Evolutionary conservation across 805 yeast genomes (phyloP).

Genomic region (Suhomyces canberraensis): DNA sequence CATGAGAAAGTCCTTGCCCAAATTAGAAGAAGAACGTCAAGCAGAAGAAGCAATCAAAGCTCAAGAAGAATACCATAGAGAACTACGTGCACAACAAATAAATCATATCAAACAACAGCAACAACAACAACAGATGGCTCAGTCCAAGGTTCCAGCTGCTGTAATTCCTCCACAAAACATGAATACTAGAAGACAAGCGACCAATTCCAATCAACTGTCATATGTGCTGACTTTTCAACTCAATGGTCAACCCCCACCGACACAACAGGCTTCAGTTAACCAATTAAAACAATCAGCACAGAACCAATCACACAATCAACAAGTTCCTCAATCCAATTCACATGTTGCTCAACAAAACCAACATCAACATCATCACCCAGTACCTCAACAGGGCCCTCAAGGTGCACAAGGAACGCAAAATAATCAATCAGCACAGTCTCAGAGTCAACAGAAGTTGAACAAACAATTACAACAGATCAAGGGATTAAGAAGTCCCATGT

Average conservation of each 20-base stretch:
- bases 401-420: slow-evolving; percentile 9
- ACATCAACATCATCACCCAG: slow-evolving; percentile 16
- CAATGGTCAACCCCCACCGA: neutral
- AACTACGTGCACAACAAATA: slow-evolving; percentile 4
- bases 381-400: slow-evolving; percentile 16
- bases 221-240: slow-evolving; percentile 3
- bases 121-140: neutral
- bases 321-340: neutral
- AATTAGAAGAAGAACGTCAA: slow-evolving; percentile 1
- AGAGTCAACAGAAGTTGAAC: slow-evolving; percentile 2
- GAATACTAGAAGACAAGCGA: slow-evolving; percentile 17
- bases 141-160: slow-evolving; percentile 19
- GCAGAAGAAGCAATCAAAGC: slow-evolving; percentile 3
- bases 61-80: slow-evolving; percentile 6
- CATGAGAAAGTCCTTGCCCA: slow-evolving; percentile 2
- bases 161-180: slow-evolving; percentile 24
- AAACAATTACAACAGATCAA: slow-evolving; percentile 63
- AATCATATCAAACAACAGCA: slow-evolving; percentile 1
- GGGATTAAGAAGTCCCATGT: slow-evolving; percentile 81
- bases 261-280: neutral
- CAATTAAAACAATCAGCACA: neutral
- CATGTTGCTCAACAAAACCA: slow-evolving; percentile 2
- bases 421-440: neutral
- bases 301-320: neutral
- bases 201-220: slow-evolving; percentile 4